Conservation (phyloP, 116 monocot genomes). For the Phalaenopsis hybrid region DNA sequence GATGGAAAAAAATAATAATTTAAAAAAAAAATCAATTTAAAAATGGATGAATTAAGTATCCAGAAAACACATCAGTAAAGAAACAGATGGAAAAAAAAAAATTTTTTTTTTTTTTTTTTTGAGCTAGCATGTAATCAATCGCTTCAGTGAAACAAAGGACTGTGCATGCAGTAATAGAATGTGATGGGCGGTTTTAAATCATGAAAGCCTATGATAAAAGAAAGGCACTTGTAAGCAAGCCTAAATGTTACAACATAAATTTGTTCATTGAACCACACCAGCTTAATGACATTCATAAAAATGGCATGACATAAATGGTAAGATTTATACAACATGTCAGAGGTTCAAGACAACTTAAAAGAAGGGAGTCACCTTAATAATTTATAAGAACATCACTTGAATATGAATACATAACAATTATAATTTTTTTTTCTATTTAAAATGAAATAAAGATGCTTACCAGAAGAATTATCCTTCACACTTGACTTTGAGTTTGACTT, state of each 20-base stretch:
- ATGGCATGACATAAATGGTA: neutral
- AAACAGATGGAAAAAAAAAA: neutral
- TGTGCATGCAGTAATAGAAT: neutral
- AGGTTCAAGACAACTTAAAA: too few species aligned
- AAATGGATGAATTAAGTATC: neutral
- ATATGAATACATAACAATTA: neutral
- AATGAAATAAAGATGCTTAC: constrained; percentile 18
- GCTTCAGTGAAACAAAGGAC: neutral
- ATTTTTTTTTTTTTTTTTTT: neutral
- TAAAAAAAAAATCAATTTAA: neutral
- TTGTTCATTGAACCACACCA: neutral
- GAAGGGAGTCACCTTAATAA: neutral
- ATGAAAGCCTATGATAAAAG: neutral
- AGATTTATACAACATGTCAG: neutral
- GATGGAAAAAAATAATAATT: neutral
- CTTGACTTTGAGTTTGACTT: constrained; percentile 14
- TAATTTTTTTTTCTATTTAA: neutral
- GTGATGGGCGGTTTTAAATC: neutral
- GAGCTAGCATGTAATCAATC: too few species aligned
- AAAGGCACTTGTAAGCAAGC: neutral
- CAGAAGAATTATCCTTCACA: constrained; percentile 28
- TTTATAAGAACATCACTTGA: neutral
- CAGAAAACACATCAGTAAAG: neutral
- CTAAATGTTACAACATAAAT: neutral
- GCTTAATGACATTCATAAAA: neutral